Percentiles rank a stretch among this genome's conserved stretches.
Evolutionary conservation across 768 basidiomycete species (phyloP).

Genomic region (Collybiopsis luxurians): DNA sequence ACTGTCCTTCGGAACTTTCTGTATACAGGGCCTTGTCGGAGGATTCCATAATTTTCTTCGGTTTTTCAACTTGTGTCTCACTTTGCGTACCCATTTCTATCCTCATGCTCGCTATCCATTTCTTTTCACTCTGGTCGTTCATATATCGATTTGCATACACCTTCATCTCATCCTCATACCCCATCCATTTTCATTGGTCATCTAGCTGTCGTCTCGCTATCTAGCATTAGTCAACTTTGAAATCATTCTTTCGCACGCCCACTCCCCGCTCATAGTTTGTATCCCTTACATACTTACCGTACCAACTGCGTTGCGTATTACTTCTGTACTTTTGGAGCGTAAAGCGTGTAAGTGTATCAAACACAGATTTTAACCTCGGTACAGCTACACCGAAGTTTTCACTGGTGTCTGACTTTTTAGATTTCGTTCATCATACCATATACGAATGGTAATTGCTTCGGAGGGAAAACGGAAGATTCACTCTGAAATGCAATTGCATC

Average conservation of each 20-base stretch:
- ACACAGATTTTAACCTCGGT: too few relatives aligned
- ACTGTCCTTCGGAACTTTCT: background rate
- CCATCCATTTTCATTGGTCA: background rate
- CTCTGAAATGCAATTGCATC: too few relatives aligned
- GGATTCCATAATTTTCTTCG: background rate
- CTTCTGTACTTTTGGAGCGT: background rate
- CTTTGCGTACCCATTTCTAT: background rate
- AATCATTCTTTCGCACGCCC: background rate
- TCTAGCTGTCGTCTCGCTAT: background rate
- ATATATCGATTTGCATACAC: background rate
- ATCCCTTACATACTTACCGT: background rate
- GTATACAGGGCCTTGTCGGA: background rate
- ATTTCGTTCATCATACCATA: too few relatives aligned
- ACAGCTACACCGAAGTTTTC: too few relatives aligned
- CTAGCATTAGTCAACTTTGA: background rate
- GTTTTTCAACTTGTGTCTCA: background rate
- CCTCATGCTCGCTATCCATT: background rate
- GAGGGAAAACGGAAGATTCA: too few relatives aligned
- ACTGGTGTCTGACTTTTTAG: too few relatives aligned
- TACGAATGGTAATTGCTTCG: too few relatives aligned
- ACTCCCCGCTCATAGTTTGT: background rate
- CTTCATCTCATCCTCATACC: background rate
- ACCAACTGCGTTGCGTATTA: slow-evolving; percentile 6
- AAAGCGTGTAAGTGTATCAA: background rate
- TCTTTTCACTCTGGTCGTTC: background rate